Evolutionary conservation across 1,284 basidiomycete genomes (phyloP), one percentile per base, ranked within the genome.

Genomic region (Thelephora terrestris): DNA sequence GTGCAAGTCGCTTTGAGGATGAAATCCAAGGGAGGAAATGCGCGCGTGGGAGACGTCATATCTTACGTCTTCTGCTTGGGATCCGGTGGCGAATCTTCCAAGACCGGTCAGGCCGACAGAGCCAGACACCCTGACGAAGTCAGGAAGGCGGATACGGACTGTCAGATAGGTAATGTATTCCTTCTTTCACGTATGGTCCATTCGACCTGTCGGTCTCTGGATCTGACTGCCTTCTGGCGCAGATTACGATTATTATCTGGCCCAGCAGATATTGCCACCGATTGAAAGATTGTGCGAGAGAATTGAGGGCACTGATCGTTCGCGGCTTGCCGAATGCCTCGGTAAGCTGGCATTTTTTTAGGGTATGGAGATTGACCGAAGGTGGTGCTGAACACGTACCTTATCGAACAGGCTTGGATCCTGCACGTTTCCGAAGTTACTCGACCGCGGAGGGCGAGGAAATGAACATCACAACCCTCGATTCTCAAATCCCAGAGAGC

Each of bases 111-210:
- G 60, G 94, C 94, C 5, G 92, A 97, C 53, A 75, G 82, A 47
- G 96, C 95, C 1, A 88, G 81, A 62, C 93, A 97, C 64, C 94
- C 94, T 2, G 93, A 99, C 57, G 96, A 99, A 57, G 65, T 97
- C 46, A 76, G 90, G 47, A 80, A 79, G 56, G 75, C 76, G 12
- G 80, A 74, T 0, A 71, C 76, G 12, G 77, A 79, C 47, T 58
- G 89, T 47, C 79, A 78, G 53, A 86, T 93, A 47, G 89, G 88
- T 90, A 54, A 53, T 77, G 29, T 14, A 12, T 61, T 43, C 14
- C 39, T 24, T 46, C 24, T 44, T 10, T 23, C 44, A 18, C 49
- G 44, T 37, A 35, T 32, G 29, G 3, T 52, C n/a, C 6, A 27
- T 34, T 43, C 20, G 29, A 14, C 16, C 10, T 37, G 27, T 7